Percentiles rank a stretch among this genome's conserved stretches.
These are phyloP conservation scores for Neofusicoccum laricinum DNA, from an alignment of 2,329 filamentous ascomycete species.

Conservation along the genomic window DNA sequence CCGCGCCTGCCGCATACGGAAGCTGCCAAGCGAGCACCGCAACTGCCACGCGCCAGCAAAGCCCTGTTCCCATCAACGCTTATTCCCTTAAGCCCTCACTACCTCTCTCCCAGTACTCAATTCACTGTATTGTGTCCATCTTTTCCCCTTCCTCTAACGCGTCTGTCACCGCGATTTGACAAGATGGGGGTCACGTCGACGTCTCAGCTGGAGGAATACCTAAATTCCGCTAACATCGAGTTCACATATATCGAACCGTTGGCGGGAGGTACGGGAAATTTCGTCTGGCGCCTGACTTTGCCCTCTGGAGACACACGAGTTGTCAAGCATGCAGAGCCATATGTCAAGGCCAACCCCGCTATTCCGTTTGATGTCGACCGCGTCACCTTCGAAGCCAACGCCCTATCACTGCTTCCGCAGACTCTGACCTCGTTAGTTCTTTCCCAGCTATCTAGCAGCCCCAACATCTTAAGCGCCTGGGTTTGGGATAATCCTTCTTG, in stretches of 20 bases:
- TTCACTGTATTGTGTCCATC: not conserved
- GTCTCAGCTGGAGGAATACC: not conserved
- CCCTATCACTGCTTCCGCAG: conserved; percentile 5
- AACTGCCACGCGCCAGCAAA: not conserved
- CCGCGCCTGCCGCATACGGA: not conserved
- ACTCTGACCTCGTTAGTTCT: not conserved
- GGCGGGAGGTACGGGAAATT: conserved; percentile 35
- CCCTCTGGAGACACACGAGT: conserved; percentile 20
- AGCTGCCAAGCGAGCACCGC: not conserved
- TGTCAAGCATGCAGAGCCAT: conserved; percentile 36
- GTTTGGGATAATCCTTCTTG: no score
- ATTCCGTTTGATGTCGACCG: conserved; percentile 28
- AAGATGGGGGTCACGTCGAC: conserved; percentile 4
- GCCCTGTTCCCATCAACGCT: not conserved
- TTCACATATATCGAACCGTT: conserved; percentile 22
- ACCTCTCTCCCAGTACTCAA: no score
- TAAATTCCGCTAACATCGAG: not conserved
- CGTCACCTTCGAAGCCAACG: conserved; percentile 35
- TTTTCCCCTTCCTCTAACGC: not conserved
- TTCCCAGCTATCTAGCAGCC: no score
- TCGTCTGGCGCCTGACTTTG: conserved; percentile 30
- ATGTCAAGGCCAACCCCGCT: conserved; percentile 23
- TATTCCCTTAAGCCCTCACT: no score
- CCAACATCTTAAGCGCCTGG: no score
- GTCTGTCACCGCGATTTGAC: not conserved